phyloP scores from a whole-genome alignment of 805 yeast genomes.

The Blastobotrys peoriensis region DNA sequence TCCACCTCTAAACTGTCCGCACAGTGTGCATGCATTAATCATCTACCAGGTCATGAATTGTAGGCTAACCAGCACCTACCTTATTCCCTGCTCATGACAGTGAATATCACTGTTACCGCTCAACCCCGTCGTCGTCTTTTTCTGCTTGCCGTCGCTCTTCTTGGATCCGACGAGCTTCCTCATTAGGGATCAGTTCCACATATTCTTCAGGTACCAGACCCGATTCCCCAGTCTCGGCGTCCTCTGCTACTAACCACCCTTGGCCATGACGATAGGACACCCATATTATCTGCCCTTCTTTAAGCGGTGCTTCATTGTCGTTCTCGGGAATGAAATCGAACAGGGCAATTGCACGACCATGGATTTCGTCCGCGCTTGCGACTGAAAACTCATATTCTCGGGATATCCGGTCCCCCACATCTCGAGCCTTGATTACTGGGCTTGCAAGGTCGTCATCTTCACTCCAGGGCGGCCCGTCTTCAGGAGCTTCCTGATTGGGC shows the following conservation, averaged over 20 bases:
- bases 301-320: constrained; percentile 77
- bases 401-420: constrained; percentile 20
- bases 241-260: constrained; percentile 95
- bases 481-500: constrained; percentile 17
- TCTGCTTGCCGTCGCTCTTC: constrained; percentile 17
- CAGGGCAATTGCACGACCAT: constrained; percentile 71
- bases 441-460: constrained; percentile 30
- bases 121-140: background rate
- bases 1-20: too few relatives aligned
- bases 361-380: constrained; percentile 36
- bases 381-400: constrained; percentile 24
- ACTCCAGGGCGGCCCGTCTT: constrained; percentile 33
- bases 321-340: constrained; percentile 91
- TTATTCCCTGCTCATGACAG: background rate
- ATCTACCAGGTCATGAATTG: too few relatives aligned
- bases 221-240: constrained; percentile 66
- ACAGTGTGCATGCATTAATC: too few relatives aligned
- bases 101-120: constrained; percentile 5
- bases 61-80: background rate
- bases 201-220: constrained; percentile 96
- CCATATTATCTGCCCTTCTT: constrained; percentile 78
- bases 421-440: constrained; percentile 22
- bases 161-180: constrained; percentile 10
- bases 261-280: constrained; percentile 91
- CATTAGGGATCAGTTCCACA: constrained; percentile 42